Conservation (phyloP, 1,284 basidiomycete species). For the Rhizoctonia solani region DNA sequence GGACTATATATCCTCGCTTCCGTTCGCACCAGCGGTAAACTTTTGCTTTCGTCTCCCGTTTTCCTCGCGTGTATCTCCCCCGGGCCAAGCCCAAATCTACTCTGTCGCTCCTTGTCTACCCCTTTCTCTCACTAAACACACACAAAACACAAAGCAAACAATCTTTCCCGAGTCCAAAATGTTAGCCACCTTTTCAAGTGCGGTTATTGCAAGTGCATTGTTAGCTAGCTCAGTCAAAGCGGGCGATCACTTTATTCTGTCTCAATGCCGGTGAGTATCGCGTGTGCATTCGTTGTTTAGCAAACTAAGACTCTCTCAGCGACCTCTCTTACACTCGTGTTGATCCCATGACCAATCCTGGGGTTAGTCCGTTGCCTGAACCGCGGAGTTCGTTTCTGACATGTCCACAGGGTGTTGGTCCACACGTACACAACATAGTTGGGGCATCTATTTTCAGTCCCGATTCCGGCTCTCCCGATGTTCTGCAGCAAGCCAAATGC, state of each 20-base stretch:
- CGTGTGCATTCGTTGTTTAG: not conserved
- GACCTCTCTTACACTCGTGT: not conserved
- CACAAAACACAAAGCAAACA: too few relatives aligned
- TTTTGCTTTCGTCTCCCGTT: too few relatives aligned
- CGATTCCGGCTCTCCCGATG: not conserved
- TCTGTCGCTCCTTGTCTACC: too few relatives aligned
- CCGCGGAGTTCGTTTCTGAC: not conserved
- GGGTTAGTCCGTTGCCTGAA: not conserved
- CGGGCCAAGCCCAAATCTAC: too few relatives aligned
- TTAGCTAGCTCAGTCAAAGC: not conserved
- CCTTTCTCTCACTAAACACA: too few relatives aligned
- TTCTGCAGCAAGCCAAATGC: slow-evolving; percentile 8
- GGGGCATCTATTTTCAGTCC: slow-evolving; percentile 14
- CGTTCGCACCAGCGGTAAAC: too few relatives aligned
- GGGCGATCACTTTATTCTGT: slow-evolving; percentile 1
- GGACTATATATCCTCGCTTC: too few relatives aligned
- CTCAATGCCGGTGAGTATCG: not conserved
- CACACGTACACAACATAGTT: slow-evolving; percentile 15
- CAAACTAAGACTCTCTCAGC: not conserved
- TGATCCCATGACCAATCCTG: slow-evolving; percentile 12
- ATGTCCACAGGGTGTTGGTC: not conserved
- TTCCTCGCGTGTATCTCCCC: too few relatives aligned
- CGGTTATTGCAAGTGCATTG: slow-evolving; percentile 5
- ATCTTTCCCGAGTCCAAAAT: too few relatives aligned
- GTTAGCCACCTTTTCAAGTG: slow-evolving; percentile 7